phyloP scores from a whole-genome alignment of 2,329 filamentous ascomycete species.

The Fusarium sp. region DNA sequence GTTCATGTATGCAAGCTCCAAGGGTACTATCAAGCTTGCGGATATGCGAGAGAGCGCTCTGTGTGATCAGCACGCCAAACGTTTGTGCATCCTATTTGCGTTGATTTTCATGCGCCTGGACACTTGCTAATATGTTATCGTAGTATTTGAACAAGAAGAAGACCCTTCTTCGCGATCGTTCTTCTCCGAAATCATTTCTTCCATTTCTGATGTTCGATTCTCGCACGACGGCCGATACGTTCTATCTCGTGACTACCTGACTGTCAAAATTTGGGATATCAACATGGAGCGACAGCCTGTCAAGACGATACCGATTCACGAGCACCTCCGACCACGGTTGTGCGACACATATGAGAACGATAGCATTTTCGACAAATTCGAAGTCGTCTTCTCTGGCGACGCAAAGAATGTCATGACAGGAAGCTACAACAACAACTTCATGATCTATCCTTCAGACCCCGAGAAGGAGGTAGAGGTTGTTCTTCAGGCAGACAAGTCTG shows the following conservation, averaged over 20 bases:
- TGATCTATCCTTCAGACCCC: conserved; percentile 98
- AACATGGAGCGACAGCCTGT: conserved; percentile 98
- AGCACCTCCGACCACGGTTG: conserved; percentile 90
- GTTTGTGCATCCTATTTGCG: conserved; percentile 60
- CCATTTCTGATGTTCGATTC: conserved; percentile 98
- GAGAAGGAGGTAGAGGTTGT: conserved; percentile 98
- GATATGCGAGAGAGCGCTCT: conserved; percentile 98
- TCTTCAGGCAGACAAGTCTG: conserved; percentile 96
- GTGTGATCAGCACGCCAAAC: conserved; percentile 94
- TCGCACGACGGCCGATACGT: conserved; percentile 97
- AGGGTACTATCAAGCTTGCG: conserved; percentile 97
- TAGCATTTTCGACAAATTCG: conserved; percentile 99
- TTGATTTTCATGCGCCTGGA: neutral
- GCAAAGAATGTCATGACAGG: conserved; percentile 99
- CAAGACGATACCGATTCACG: conserved; percentile 98
- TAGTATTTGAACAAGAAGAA: conserved; percentile 99
- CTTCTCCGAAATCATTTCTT: conserved; percentile 99
- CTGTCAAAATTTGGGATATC: conserved; percentile 99
- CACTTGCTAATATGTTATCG: conserved; percentile 37
- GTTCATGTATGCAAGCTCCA: conserved; percentile 99
- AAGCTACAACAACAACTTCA: conserved; percentile 99
- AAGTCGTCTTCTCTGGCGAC: conserved; percentile 98
- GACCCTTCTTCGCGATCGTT: conserved; percentile 97
- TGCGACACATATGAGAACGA: conserved; percentile 99
- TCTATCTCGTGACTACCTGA: conserved; percentile 95